Evolutionary conservation across 345 rosid species (phyloP), one percentile per base, ranked within the genome.

Genomic region (Garcia nutans): DNA sequence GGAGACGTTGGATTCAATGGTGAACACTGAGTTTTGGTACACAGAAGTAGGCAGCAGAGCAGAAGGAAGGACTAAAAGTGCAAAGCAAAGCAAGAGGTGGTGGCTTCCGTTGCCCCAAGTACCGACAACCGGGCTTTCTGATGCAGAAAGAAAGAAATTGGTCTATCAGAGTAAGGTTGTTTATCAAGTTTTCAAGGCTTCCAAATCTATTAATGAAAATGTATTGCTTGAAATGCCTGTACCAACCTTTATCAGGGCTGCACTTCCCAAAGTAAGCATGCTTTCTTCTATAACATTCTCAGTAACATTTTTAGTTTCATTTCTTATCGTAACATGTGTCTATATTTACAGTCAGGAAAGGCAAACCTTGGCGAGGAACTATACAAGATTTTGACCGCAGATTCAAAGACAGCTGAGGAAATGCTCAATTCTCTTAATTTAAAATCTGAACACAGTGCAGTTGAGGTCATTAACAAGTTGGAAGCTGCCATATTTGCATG

Each of bases 51-150:
- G 94, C 68, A 89, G 96, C 73, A 83, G 88, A 52, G 90, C 94
- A 44, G 97, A 93, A 72, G 97, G 98, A 76, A 90, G 88, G 77
- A 87, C 74, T 81, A 88, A 87, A 81, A 85, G 84, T 55, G 78
- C 88, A 58, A 90, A 80, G 68, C 93, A 89, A 77, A 90, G 94
- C 85, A 90, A 90, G 86, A 82, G 93, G 73, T 93, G 99, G 98
- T 96, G 99, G 99, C 97, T 96, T 23, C 99, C 99, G 45, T 80
- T 86, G 60, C 98, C 99, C 26, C 92, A 89, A 76, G 97, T 96
- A 20, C 98, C 99, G 10, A 79, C 77, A 82, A 82, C 81, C 2
- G 98, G 99, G 8, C 94, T 96, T 65, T 90, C 99, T 20, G 92
- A 87, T 65, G 58, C 83, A 3, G 94, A 73, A 77, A 87, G 90